phyloP scores from a whole-genome alignment of 768 basidiomycete genomes.

The Kockovaella imperatae region DNA sequence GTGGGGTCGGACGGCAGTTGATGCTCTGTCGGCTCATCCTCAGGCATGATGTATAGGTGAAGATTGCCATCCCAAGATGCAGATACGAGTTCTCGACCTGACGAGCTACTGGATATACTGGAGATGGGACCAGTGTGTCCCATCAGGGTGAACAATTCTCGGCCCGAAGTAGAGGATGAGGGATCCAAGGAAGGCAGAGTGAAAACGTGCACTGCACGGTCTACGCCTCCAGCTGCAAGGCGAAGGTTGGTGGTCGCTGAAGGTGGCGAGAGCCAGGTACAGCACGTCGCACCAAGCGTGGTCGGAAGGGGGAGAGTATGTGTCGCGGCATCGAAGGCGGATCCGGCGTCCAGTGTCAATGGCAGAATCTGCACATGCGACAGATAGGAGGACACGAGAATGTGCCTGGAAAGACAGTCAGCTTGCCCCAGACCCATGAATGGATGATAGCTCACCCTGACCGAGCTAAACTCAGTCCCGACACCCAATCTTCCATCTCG shows the following conservation, averaged over 20 bases:
- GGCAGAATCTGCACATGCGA: constrained; percentile 41
- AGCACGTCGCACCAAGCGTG: constrained; percentile 40
- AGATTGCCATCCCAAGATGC: constrained; percentile 81
- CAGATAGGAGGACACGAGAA: constrained; percentile 42
- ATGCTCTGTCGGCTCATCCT: constrained; percentile 53
- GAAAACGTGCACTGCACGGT: constrained; percentile 42
- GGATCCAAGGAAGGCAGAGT: constrained; percentile 41
- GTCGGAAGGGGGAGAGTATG: constrained; percentile 39
- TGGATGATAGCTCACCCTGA: constrained; percentile 33
- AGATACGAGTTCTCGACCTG: constrained; percentile 64
- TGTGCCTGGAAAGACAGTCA: constrained; percentile 18
- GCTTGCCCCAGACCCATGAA: not conserved
- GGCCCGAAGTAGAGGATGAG: constrained; percentile 24
- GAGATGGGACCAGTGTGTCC: constrained; percentile 77
- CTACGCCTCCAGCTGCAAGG: constrained; percentile 43
- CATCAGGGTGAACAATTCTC: constrained; percentile 61
- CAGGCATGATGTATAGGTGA: constrained; percentile 53
- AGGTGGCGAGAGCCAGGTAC: constrained; percentile 36
- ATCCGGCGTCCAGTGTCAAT: constrained; percentile 16
- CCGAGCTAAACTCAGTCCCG: constrained; percentile 47
- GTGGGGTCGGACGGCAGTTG: constrained; percentile 53
- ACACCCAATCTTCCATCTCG: constrained; percentile 91
- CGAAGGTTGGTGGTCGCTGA: constrained; percentile 24
- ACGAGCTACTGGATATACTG: constrained; percentile 54
- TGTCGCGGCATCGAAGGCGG: constrained; percentile 10